Base-by-base conservation (phyloP, 2,329 filamentous ascomycete genomes). In the Dactylellina leptospora region DNA sequence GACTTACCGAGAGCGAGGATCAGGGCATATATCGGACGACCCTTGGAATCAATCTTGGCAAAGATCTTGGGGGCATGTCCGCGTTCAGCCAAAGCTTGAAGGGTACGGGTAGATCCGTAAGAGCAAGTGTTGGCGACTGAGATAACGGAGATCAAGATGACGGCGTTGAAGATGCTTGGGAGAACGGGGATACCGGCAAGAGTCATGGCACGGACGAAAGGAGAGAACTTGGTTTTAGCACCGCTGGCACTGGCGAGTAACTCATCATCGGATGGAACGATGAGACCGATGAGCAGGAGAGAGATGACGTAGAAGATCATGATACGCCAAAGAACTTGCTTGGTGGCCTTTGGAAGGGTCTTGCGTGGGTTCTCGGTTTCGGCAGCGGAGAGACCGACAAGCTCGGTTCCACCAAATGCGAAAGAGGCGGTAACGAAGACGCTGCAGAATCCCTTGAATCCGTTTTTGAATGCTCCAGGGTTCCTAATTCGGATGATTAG, bases 341-440 rank as follows among this genome's bases (percentile, higher is more conserved):
- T 80, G 13, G 81, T 79, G 38, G 82, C 82, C 68, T 78, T 78
- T 2, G 82, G 82, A 25, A 83, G 78, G 4, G 80, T 79, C 75
- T 81, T 85, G 66, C 82, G 80, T 33, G 85, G 85, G 74, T 87
- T 85, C 18, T 80, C 80, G 8, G 85, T 84, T 78, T 87, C 85
- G 20, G 85, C 85, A 38, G 85, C 85, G 22, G 85, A 84, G 45
- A 87, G 80, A 77, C 86, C 86, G 44, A 87, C 84, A 36, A 88
- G 79, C 78, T 88, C 86, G 22, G 85, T 87, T 74, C 86, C 86
- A 45, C 84, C 82, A 78, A 87, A 88, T 50, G 85, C 82, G 75
- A 88, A 88, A 1, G 86, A 85, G 16, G 85, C 85, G 25, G 85
- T 87, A 63, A 88, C 85, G 76, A 88, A 88, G 45, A 87, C 85